Percentiles rank a stretch among this genome's conserved stretches.
phyloP scores from a whole-genome alignment of 148 eudicot genomes.

The Mesembryanthemum crystallinum region DNA sequence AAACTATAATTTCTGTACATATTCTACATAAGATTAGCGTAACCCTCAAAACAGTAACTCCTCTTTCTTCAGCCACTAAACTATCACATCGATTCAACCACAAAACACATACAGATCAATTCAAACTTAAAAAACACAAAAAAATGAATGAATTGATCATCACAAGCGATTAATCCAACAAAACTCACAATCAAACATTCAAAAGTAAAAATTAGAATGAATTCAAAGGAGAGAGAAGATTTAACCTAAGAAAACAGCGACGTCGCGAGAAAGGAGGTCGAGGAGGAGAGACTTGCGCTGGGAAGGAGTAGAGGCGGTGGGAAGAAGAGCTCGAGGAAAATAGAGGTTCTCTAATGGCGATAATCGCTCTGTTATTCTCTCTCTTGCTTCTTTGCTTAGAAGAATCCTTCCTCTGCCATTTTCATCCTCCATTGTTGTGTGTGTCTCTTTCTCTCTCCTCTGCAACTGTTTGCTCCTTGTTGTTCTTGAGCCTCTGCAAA shows the following conservation, averaged over 20 bases:
- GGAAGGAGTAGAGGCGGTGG: slow-evolving; percentile 49
- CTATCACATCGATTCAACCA: not conserved
- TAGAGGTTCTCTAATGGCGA: slow-evolving; percentile 71
- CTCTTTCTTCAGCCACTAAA: not conserved
- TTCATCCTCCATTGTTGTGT: slow-evolving; percentile 4
- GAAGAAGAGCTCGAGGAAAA: slow-evolving; percentile 65
- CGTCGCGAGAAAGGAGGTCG: slow-evolving; percentile 72
- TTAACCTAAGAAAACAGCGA: slow-evolving; percentile 87
- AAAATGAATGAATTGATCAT: too few relatives aligned
- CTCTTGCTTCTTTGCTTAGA: slow-evolving; percentile 42
- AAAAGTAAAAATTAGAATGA: too few relatives aligned
- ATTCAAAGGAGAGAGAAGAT: not conserved
- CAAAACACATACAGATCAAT: not conserved
- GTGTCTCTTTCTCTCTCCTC: not conserved
- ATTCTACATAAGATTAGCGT: too few relatives aligned
- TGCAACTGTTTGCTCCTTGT: not conserved
- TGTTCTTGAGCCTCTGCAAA: not conserved
- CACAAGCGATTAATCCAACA: too few relatives aligned
- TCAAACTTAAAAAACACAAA: too few relatives aligned
- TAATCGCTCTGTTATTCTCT: slow-evolving; percentile 53
- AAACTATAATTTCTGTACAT: too few relatives aligned
- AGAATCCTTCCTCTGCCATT: slow-evolving; percentile 15
- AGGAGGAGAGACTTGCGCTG: slow-evolving; percentile 69
- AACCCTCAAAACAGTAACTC: not conserved
- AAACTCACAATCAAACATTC: too few relatives aligned